A percentile compares a stretch with the other conserved stretches of the same genome.
phyloP scores from a whole-genome alignment of 2,329 filamentous ascomycete species.

The Colletotrichum endophyticum region DNA sequence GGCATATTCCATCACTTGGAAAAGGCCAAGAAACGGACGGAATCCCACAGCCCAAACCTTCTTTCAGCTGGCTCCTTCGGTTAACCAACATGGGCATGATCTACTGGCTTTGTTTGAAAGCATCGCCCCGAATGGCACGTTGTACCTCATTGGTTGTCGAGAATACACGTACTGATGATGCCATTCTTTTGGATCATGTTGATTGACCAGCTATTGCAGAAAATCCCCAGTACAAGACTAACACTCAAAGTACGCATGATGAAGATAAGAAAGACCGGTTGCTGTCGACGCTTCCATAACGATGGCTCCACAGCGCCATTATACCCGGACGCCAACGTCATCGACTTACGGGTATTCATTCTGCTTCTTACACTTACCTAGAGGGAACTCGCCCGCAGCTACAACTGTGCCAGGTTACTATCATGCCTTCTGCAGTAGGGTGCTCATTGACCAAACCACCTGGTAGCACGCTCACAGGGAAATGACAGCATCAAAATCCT shows the following conservation, averaged over 20 bases:
- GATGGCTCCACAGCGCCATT: neutral
- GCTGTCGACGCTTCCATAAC: neutral
- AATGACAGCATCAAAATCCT: neutral
- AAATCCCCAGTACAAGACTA: neutral
- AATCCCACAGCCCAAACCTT: neutral
- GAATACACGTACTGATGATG: neutral
- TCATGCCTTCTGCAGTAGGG: accelerated
- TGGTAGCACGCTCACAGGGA: neutral
- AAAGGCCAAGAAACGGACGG: neutral
- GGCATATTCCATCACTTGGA: neutral
- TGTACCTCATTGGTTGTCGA: neutral
- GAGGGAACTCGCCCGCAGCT: neutral
- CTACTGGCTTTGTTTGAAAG: neutral
- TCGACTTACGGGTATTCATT: neutral
- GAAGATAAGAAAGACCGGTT: neutral
- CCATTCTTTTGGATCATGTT: neutral
- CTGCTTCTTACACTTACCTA: neutral
- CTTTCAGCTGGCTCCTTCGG: neutral
- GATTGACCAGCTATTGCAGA: neutral
- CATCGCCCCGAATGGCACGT: neutral
- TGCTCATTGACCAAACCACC: neutral
- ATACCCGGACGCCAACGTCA: neutral
- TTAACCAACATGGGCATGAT: neutral
- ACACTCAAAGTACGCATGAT: neutral
- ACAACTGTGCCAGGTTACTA: neutral